Percentiles rank a stretch among this genome's conserved stretches.
Evolutionary conservation across 768 basidiomycete species (phyloP).

Genomic region (Strobilomyces echinocephalus): DNA sequence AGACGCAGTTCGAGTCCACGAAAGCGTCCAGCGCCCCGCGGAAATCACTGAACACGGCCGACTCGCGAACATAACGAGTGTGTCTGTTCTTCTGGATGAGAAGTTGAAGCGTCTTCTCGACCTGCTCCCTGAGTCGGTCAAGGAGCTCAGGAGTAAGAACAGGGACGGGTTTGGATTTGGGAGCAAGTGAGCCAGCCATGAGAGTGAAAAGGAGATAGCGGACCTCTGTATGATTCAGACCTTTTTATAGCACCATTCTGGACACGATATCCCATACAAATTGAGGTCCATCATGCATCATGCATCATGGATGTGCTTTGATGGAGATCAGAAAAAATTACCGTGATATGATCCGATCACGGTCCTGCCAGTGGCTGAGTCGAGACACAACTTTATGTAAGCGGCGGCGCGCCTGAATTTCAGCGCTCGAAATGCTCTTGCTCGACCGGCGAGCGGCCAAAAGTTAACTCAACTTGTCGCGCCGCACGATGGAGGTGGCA

Average conservation of each 20-base stretch:
- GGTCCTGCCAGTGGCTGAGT: too few relatives aligned
- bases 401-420: too few relatives aligned
- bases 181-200: neutral
- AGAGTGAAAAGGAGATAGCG: neutral
- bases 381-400: too few relatives aligned
- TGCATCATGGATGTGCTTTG: too few relatives aligned
- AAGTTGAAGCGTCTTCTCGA: constrained; percentile 4
- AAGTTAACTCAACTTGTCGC: too few relatives aligned
- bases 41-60: constrained; percentile 12
- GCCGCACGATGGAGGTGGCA: too few relatives aligned
- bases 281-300: too few relatives aligned
- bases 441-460: too few relatives aligned
- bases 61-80: constrained; percentile 15
- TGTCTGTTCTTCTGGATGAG: constrained; percentile 12
- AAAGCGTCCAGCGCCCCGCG: constrained; percentile 5
- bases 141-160: neutral
- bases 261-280: too few relatives aligned
- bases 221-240: neutral
- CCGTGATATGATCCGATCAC: too few relatives aligned
- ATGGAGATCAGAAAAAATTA: too few relatives aligned
- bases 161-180: neutral
- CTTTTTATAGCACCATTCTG: neutral
- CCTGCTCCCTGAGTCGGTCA: neutral
- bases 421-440: too few relatives aligned
- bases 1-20: neutral